Base-by-base conservation (phyloP, 1,139 yeast genomes). In the Pneumocystis canis region DNA sequence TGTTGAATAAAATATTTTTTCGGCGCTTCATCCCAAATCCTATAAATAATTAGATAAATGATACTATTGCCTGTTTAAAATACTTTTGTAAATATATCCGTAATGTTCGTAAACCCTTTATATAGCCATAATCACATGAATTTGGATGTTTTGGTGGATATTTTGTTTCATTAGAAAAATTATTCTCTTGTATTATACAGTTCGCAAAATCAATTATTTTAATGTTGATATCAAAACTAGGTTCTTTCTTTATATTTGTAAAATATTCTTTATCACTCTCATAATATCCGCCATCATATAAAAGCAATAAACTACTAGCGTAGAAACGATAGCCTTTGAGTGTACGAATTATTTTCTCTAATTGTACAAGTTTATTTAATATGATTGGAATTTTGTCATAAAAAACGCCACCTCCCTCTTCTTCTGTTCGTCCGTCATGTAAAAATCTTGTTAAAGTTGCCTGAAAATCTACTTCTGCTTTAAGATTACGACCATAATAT, bases 121-220 rank as follows among this genome's bases (percentile, higher is more conserved):
- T 75, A 73, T 89, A 94, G 0, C 99, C 99, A 67, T 75, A 73
- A 74, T 94, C 99, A 1, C 89, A 84, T 37, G 75, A 71, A 16
- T 78, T 74, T 1, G 83, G 82, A 69, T 84, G 84, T 60, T 74
- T 76, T 1, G 97, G 97, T 1, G 96, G 95, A 57, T 66, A 67
- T 54, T 80, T 82, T 0, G 78, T 77, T 7, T 76, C 75, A 58
- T 70, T 68, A 2, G 73, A 71, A 2, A 79, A 75, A 16, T 73
- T 72, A 67, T 82, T 83, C 54, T 82, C 86, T 5, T 84, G 83
- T n/a, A 90, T 86, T 31, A 89, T 85, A 70, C 95, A 87, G 71
- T 92, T 96, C 0, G 97, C 97, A 78, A 94, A 94, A 75, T 94
- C 99, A 68, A 94, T 92, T 65, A 94, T 80, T 66, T 89, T 82